phyloP scores from a whole-genome alignment of 805 yeast species.

The Candida chauliodis region DNA sequence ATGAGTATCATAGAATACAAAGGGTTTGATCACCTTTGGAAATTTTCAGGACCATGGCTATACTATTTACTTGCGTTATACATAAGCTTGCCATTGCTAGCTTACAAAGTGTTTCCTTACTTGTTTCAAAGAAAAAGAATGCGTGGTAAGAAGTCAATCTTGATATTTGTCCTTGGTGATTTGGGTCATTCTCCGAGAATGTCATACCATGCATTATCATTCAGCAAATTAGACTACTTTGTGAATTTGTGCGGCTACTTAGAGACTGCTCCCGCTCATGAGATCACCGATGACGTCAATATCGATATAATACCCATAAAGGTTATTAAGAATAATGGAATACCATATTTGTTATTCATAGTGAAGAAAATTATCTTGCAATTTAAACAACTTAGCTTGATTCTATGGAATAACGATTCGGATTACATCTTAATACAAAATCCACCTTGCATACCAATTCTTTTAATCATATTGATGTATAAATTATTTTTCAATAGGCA shows the following conservation, averaged over 20 bases:
- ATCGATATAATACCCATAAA: constrained; percentile 49
- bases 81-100: constrained; percentile 41
- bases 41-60: constrained; percentile 34
- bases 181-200: constrained; percentile 94
- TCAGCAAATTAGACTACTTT: constrained; percentile 62
- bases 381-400: constrained; percentile 38
- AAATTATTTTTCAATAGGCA: constrained; percentile 47
- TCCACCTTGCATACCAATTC: constrained; percentile 88
- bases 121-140: constrained; percentile 16
- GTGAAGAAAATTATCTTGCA: constrained; percentile 58
- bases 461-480: constrained; percentile 59
- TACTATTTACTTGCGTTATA: constrained; percentile 46
- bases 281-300: constrained; percentile 47
- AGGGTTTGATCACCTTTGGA: constrained; percentile 17
- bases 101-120: constrained; percentile 38
- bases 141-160: constrained; percentile 47
- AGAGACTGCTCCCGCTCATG: constrained; percentile 52
- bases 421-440: constrained; percentile 76
- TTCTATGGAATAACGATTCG: constrained; percentile 52
- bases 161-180: constrained; percentile 87
- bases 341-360: constrained; percentile 61
- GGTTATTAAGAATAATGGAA: constrained; percentile 33
- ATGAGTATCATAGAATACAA: constrained; percentile 7
- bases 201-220: constrained; percentile 82
- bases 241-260: constrained; percentile 87